A percentile compares a stretch with the other conserved stretches of the same genome.
phyloP scores from a whole-genome alignment of 2,329 filamentous ascomycete genomes.

The Hypoxylon sp. region DNA sequence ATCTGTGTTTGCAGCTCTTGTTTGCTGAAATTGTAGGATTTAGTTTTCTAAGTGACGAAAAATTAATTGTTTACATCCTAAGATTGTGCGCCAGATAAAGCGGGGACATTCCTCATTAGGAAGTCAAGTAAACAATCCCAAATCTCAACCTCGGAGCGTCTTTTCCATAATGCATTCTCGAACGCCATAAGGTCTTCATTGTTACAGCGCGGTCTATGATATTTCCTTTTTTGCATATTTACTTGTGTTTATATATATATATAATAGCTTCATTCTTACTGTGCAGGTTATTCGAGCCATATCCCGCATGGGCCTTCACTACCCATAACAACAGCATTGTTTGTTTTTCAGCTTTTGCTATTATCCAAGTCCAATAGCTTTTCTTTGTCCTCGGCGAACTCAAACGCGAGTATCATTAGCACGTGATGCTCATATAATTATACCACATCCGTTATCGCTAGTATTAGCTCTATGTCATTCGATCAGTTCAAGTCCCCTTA shows the following conservation, averaged over 20 bases:
- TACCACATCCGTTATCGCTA: constrained; percentile 13
- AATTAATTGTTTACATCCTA: too few relatives aligned
- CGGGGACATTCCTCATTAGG: constrained; percentile 33
- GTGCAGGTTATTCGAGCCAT: too few relatives aligned
- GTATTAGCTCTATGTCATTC: constrained; percentile 29
- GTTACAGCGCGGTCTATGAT: too few relatives aligned
- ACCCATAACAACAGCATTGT: constrained; percentile 4
- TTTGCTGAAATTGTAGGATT: background rate
- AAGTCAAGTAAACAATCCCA: constrained; percentile 44
- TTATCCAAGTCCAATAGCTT: constrained; percentile 3
- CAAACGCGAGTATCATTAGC: background rate
- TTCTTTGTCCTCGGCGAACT: constrained; percentile 7
- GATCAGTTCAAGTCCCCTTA: constrained; percentile 31
- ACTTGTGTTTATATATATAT: too few relatives aligned
- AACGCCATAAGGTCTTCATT: too few relatives aligned
- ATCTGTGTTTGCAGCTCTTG: too few relatives aligned
- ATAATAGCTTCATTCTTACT: too few relatives aligned
- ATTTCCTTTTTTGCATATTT: too few relatives aligned
- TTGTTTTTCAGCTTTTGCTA: constrained; percentile 8
- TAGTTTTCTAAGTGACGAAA: background rate
- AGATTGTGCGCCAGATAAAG: constrained; percentile 13
- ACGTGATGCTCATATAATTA: background rate
- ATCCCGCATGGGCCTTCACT: too few relatives aligned
- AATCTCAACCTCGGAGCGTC: background rate
- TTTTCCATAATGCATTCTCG: too few relatives aligned